Conservation (phyloP, 768 basidiomycete species). For the Suillus sp. region DNA sequence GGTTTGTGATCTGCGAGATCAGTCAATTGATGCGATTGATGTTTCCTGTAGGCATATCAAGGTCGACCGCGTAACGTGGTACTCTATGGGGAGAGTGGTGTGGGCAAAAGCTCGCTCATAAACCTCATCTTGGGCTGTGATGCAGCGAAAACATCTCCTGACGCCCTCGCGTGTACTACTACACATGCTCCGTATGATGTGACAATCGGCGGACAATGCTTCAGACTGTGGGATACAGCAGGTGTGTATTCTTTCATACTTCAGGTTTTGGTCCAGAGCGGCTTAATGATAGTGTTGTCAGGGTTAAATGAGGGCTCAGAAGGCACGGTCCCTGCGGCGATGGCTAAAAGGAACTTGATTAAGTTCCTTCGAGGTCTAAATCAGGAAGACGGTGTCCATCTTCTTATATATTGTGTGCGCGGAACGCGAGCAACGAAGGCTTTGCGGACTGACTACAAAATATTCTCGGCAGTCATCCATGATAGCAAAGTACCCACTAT, state of each 20-base stretch:
- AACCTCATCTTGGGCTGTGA: conserved; percentile 37
- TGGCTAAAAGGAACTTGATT: conserved; percentile 13
- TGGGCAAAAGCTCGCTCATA: conserved; percentile 45
- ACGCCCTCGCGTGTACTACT: conserved; percentile 38
- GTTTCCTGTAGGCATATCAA: not conserved
- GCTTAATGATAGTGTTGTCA: conserved; percentile 28
- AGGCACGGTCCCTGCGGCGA: conserved; percentile 9
- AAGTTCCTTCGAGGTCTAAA: conserved; percentile 29
- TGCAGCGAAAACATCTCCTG: conserved; percentile 33
- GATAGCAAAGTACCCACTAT: conserved; percentile 24
- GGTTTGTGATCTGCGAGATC: conserved; percentile 4
- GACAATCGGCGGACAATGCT: conserved; percentile 22
- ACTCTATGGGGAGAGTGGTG: conserved; percentile 36
- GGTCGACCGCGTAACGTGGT: conserved; percentile 32
- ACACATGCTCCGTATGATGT: conserved; percentile 25
- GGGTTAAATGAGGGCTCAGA: conserved; percentile 21
- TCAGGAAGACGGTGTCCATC: conserved; percentile 28
- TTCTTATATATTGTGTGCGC: conserved; percentile 36
- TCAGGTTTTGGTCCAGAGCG: conserved; percentile 20
- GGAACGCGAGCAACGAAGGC: conserved; percentile 28
- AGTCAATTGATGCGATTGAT: not conserved
- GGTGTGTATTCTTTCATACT: conserved; percentile 34
- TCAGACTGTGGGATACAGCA: conserved; percentile 36
- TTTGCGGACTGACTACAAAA: conserved; percentile 28
- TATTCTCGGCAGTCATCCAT: conserved; percentile 32